These are phyloP conservation scores for Rhododendron kiyosumense DNA, from an alignment of 148 eudicot genomes.

Conservation along the genomic window DNA sequence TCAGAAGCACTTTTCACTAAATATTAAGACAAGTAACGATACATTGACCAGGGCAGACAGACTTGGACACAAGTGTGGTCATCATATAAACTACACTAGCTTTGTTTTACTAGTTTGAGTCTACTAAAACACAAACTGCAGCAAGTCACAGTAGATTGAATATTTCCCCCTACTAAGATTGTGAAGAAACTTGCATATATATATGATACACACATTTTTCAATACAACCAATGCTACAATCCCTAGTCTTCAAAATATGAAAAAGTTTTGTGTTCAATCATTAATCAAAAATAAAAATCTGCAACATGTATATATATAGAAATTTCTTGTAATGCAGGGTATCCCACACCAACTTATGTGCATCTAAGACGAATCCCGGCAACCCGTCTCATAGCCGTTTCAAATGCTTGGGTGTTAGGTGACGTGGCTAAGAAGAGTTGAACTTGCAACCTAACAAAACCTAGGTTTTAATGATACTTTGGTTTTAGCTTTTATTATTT, in stretches of 20 bases:
- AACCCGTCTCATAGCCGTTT: no score
- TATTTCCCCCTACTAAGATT: not conserved
- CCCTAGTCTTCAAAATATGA: not conserved
- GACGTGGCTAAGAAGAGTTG: no score
- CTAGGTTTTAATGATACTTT: no score
- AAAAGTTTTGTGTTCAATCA: not conserved
- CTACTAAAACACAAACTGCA: not conserved
- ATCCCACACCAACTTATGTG: no score
- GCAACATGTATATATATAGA: not conserved
- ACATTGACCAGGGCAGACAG: not conserved
- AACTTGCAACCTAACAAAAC: no score
- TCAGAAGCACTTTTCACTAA: not conserved
- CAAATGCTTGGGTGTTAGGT: no score
- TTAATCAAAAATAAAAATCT: not conserved
- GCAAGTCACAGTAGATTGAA: not conserved
- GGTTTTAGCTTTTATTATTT: no score
- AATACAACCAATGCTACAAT: not conserved
- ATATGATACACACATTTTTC: no score
- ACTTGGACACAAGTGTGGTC: not conserved
- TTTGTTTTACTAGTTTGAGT: not conserved
- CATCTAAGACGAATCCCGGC: no score
- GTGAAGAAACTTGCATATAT: no score
- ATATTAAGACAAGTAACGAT: not conserved
- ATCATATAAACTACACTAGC: not conserved
- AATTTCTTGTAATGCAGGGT: no score